Percentiles rank a stretch among this genome's conserved stretches.
phyloP scores from a whole-genome alignment of 257 asterid genomes.

The Osmanthus fragrans region DNA sequence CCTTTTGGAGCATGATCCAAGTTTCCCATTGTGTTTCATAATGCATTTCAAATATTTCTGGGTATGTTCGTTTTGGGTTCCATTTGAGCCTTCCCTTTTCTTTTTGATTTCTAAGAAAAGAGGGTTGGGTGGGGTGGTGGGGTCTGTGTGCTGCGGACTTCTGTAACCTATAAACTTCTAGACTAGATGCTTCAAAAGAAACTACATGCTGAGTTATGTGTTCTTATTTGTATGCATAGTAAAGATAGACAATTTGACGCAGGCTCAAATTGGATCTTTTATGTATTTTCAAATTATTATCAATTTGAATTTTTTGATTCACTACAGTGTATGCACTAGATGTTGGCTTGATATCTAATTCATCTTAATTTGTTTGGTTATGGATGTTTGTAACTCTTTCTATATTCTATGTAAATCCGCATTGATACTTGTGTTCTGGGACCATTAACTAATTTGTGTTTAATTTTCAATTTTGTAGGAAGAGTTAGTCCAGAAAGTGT shows the following conservation, averaged over 20 bases:
- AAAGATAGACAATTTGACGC: neutral
- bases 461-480: slow-evolving; percentile 47
- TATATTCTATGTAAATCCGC: neutral
- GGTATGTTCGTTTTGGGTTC: neutral
- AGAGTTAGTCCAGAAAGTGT: slow-evolving; percentile 91
- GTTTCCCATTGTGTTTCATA: neutral
- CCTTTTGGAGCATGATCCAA: neutral
- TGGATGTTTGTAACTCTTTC: neutral
- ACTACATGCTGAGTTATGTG: neutral
- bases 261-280: neutral
- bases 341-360: neutral
- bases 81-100: neutral
- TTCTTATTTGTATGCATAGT: neutral
- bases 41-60: neutral
- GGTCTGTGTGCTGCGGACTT: neutral
- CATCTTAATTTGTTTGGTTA: slow-evolving; percentile 3
- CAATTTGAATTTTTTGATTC: neutral
- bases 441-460: slow-evolving; percentile 14
- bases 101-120: too few species aligned
- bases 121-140: neutral
- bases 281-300: neutral
- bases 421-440: neutral
- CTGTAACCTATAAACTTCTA: neutral
- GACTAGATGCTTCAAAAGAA: neutral
- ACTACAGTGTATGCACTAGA: neutral